phyloP scores from a whole-genome alignment of 257 asterid species.

The Scutellaria galericulata region DNA sequence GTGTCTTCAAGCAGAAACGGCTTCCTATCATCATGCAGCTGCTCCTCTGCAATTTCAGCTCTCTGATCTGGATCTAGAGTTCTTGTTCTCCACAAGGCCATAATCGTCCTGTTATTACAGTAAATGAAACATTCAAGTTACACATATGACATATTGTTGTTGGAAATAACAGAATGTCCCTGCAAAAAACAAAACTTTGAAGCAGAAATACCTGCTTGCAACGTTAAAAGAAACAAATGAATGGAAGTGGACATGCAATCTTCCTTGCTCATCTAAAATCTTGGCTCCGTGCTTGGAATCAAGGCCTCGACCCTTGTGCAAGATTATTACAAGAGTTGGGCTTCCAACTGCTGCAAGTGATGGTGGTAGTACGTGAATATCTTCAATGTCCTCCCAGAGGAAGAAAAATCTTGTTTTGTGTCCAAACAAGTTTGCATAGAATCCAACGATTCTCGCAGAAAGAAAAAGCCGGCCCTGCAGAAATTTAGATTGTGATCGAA shows the following conservation, averaged over 20 bases:
- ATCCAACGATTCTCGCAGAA: slow-evolving; percentile 94
- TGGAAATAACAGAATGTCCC: background rate
- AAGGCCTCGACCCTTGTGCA: slow-evolving; percentile 74
- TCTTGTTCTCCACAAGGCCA: slow-evolving; percentile 89
- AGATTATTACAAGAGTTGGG: slow-evolving; percentile 73
- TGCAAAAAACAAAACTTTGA: background rate
- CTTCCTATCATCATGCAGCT: slow-evolving; percentile 58
- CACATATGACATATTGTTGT: background rate
- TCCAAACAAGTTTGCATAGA: slow-evolving; percentile 83
- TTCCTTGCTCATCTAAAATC: slow-evolving; percentile 71
- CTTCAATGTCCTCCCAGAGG: slow-evolving; percentile 96
- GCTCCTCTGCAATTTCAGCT: slow-evolving; percentile 58
- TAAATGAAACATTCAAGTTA: slow-evolving; percentile 12
- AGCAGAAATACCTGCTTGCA: slow-evolving; percentile 71
- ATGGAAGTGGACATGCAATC: slow-evolving; percentile 86
- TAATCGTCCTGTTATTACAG: slow-evolving; percentile 64
- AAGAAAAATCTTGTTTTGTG: slow-evolving; percentile 84
- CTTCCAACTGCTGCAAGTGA: slow-evolving; percentile 81
- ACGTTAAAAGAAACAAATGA: slow-evolving; percentile 77
- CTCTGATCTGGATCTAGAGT: slow-evolving; percentile 60
- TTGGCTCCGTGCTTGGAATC: slow-evolving; percentile 90
- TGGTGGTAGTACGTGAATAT: slow-evolving; percentile 78
- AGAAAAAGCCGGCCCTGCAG: slow-evolving; percentile 91
- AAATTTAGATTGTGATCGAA: slow-evolving; percentile 25
- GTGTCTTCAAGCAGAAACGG: slow-evolving; percentile 53